These are phyloP conservation scores for Daldinia childiae DNA, from an alignment of 495 filamentous ascomycete species.

Conservation along the genomic window DNA sequence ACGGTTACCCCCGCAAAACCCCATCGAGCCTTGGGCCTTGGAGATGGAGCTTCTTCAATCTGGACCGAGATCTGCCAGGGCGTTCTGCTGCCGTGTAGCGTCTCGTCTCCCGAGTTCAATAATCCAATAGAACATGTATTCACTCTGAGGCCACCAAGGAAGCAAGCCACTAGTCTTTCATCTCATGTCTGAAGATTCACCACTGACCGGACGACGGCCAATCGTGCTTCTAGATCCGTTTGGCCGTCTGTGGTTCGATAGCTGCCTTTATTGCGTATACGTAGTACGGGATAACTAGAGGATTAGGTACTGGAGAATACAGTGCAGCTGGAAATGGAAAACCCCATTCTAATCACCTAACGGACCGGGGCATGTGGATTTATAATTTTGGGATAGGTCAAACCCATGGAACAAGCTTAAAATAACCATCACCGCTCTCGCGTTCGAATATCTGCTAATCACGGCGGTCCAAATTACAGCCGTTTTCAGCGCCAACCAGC, in stretches of 20 bases:
- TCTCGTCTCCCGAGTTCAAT: conserved; percentile 29
- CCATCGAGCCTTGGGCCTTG: conserved; percentile 28
- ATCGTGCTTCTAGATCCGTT: conserved; percentile 28
- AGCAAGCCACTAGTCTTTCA: conserved; percentile 27
- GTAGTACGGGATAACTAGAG: conserved; percentile 7
- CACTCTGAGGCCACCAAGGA: conserved; percentile 31
- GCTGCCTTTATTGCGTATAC: conserved; percentile 32
- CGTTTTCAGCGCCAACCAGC: conserved; percentile 8
- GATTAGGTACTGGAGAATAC: background rate
- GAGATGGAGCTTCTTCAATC: conserved; percentile 33
- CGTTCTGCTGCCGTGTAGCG: conserved; percentile 39
- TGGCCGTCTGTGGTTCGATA: conserved; percentile 38
- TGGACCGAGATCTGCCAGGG: conserved; percentile 44
- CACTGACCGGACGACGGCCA: conserved; percentile 37
- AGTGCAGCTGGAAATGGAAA: conserved; percentile 16
- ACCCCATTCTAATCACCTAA: conserved; percentile 10
- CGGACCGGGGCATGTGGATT: conserved; percentile 13
- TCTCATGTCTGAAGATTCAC: conserved; percentile 33
- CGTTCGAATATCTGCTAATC: conserved; percentile 6
- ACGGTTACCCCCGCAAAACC: conserved; percentile 40
- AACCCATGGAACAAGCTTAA: conserved; percentile 18
- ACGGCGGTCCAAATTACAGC: conserved; percentile 17
- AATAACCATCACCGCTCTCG: conserved; percentile 20
- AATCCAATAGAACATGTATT: conserved; percentile 30
- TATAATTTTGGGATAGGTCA: conserved; percentile 18